phyloP scores from a whole-genome alignment of 176 grass and related monocot genomes.

The Panicum miliaceum region DNA sequence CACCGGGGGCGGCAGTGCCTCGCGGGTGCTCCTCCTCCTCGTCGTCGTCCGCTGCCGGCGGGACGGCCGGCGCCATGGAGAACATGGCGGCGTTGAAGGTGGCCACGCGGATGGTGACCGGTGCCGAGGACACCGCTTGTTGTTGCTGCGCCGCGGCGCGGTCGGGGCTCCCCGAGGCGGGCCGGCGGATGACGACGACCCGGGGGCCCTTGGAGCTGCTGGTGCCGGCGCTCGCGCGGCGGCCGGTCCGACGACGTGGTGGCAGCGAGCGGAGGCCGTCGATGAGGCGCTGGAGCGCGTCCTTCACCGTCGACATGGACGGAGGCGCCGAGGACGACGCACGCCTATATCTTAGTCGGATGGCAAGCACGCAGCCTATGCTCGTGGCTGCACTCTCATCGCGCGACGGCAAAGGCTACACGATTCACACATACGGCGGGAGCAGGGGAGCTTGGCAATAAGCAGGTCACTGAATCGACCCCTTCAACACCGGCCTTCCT shows the following conservation, averaged over 20 bases:
- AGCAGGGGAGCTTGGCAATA: not conserved
- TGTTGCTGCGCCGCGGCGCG: not conserved
- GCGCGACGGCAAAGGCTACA: not conserved
- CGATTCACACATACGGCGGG: too few relatives aligned
- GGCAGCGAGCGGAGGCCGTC: conserved; percentile 17
- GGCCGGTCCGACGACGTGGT: conserved; percentile 14
- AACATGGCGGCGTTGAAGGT: conserved; percentile 83
- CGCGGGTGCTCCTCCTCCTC: not conserved
- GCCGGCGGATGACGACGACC: conserved; percentile 28
- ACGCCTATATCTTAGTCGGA: not conserved
- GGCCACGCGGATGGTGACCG: conserved; percentile 52
- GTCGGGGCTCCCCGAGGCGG: not conserved
- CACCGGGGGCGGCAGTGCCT: not conserved
- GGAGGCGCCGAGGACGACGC: not conserved
- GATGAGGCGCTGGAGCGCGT: conserved; percentile 28
- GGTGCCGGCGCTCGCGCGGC: not conserved
- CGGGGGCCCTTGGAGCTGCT: conserved; percentile 8
- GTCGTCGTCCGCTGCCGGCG: not conserved
- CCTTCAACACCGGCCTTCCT: not conserved
- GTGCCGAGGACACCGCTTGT: not conserved
- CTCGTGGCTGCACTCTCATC: not conserved
- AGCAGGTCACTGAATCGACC: not conserved
- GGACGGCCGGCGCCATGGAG: conserved; percentile 61
- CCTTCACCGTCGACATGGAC: not conserved
- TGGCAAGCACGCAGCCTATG: too few relatives aligned